A percentile compares a stretch with the other conserved stretches of the same genome.
Evolutionary conservation across 2,329 filamentous ascomycete species (phyloP).

Genomic region (Cadophora gregata): DNA sequence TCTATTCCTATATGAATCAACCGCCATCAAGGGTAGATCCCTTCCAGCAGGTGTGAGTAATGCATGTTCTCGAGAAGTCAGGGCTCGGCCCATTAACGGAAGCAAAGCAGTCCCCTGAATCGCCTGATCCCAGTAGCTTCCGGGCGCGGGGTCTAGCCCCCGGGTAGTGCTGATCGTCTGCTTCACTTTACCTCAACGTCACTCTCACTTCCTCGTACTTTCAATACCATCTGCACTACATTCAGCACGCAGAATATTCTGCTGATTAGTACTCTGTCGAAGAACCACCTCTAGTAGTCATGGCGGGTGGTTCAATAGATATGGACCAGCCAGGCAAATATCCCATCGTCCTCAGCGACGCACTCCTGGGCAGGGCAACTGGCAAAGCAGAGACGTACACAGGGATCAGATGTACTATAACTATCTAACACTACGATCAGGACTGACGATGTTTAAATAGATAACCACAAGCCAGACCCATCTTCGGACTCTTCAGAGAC

Average conservation of each 20-base stretch:
- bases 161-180: not conserved
- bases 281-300: conserved; percentile 16
- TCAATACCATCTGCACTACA: not conserved
- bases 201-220: not conserved
- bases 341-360: conserved; percentile 68
- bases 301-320: conserved; percentile 52
- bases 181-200: conserved; percentile 2
- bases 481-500: conserved; percentile 52
- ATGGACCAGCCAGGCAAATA: conserved; percentile 66
- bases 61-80: not conserved
- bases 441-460: conserved; percentile 46
- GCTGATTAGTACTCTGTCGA: not conserved
- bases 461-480: conserved; percentile 65
- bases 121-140: not conserved
- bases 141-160: conserved; percentile 9
- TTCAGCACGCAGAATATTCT: conserved; percentile 6
- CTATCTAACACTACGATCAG: not conserved
- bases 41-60: not conserved
- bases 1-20: not conserved
- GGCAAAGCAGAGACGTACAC: conserved; percentile 62
- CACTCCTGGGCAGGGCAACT: conserved; percentile 58
- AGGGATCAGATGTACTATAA: conserved; percentile 61
- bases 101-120: not conserved
- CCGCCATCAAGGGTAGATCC: not conserved
- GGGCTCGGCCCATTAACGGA: not conserved